Percentiles rank a stretch among this genome's conserved stretches.
Conservation (phyloP, 2,329 filamentous ascomycete genomes). For the Aspergillus calidoustus region DNA sequence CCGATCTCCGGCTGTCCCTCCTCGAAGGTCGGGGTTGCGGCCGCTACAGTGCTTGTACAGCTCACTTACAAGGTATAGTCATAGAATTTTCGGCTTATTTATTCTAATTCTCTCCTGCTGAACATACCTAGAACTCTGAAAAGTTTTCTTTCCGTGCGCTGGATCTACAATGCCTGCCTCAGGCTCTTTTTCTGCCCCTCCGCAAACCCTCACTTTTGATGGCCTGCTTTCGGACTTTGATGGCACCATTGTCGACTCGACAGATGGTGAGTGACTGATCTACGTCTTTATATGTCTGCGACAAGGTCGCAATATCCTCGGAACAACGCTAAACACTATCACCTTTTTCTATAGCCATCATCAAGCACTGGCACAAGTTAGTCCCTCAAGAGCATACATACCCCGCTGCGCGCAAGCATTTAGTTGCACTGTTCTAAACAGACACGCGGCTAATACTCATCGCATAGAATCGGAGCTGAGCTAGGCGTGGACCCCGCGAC, state of each 20-base stretch:
- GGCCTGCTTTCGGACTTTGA: constrained; percentile 55
- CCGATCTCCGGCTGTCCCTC: constrained; percentile 38
- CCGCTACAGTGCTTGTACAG: not conserved
- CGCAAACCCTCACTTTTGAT: constrained; percentile 45
- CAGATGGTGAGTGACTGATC: constrained; percentile 41
- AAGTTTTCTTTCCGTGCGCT: not conserved
- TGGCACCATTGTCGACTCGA: constrained; percentile 54
- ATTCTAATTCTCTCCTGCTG: not conserved
- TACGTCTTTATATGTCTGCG: not conserved
- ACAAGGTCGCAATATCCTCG: not conserved
- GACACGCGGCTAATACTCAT: not conserved
- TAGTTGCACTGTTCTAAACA: not conserved
- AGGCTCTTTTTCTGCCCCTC: constrained; percentile 46
- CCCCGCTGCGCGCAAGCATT: not conserved
- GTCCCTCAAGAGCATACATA: constrained; percentile 28
- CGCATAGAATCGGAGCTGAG: constrained; percentile 64
- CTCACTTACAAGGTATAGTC: too few relatives aligned
- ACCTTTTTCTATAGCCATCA: constrained; percentile 52
- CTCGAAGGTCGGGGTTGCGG: not conserved
- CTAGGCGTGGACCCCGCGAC: constrained; percentile 82
- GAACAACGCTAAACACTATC: constrained; percentile 17
- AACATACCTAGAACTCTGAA: not conserved
- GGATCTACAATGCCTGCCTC: constrained; percentile 35
- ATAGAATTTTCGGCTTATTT: not conserved
- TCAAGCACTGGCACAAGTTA: constrained; percentile 67